Base-by-base conservation (phyloP, 331 rosid genomes). In the Quercus tomentella region DNA sequence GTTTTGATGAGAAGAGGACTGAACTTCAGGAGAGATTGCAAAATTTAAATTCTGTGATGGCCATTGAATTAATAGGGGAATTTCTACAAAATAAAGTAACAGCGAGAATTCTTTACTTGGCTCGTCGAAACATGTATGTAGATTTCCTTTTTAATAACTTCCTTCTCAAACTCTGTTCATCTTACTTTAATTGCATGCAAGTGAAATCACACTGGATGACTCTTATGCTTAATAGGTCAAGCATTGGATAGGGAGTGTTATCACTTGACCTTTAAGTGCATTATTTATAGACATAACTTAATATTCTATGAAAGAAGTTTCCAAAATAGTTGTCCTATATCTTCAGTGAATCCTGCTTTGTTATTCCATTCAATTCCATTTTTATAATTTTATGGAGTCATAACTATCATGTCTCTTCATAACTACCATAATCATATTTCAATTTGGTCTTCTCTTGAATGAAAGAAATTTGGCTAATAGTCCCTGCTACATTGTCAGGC, bases 41-140 rank as follows among this genome's bases (percentile, higher is more conserved):
- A 80, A 92, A 81, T 70, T 76, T 82, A 65, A 96, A 93, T 89
- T 87, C 94, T 45, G 80, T 87, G 76, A 66, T 86, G 86, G 94
- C 92, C 73, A 83, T 96, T 72, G 98, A 92, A 89, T 87, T 93
- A 75, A 86, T 93, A 68, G 94, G 94, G 73, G 82, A 85, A 21
- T 91, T 93, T 87, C 92, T 96, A 74, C 91, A 86, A 78, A 89
- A 92, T 83, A 82, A 85, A 77, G 84, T 77, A 70, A 82, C 92
- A 61, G 88, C 90, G 2, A 92, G 91, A 84, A 86, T 96, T 87
- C 91, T 96, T 79, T 86, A 65, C 84, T 84, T 96, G 92, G 97
- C 93, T 83, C 84, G 87, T 79, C 85, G 71, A 73, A 90, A 96
- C 82, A 79, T 96, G 99, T 96, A 87, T 76, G 96, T 85, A 26